phyloP scores from a whole-genome alignment of 2,329 filamentous ascomycete species.

The Penicillium sp. region DNA sequence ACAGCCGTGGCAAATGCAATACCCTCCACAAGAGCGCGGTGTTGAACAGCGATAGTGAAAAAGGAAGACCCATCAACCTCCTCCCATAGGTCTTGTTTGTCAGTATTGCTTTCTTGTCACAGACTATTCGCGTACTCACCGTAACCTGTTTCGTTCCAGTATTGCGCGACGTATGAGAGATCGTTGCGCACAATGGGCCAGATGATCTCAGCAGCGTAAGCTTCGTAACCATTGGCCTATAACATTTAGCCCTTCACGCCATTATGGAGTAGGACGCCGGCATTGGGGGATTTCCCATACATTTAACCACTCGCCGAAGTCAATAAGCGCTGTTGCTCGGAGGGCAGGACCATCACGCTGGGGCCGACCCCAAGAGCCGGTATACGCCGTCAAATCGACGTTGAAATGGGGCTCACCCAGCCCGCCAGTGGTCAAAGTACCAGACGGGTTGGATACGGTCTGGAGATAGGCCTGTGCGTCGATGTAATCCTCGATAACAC shows the following conservation, averaged over 20 bases:
- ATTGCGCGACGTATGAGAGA: constrained; percentile 63
- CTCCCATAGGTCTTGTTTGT: constrained; percentile 68
- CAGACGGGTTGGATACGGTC: constrained; percentile 68
- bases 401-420: constrained; percentile 73
- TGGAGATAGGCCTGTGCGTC: constrained; percentile 67
- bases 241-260: neutral
- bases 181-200: constrained; percentile 79
- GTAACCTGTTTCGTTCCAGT: constrained; percentile 60
- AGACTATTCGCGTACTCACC: constrained; percentile 36
- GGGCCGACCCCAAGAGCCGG: constrained; percentile 69
- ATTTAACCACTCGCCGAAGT: constrained; percentile 72
- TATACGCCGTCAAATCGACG: constrained; percentile 64
- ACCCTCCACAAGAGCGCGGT: constrained; percentile 64
- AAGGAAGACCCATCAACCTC: constrained; percentile 76
- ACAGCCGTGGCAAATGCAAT: constrained; percentile 66
- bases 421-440: constrained; percentile 48
- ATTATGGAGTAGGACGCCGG: neutral
- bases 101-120: neutral
- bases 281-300: constrained; percentile 13
- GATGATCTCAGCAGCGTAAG: constrained; percentile 56
- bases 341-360: constrained; percentile 79
- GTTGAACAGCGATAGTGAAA: constrained; percentile 71
- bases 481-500: constrained; percentile 67
- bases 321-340: constrained; percentile 70
- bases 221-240: constrained; percentile 56